Percentiles rank a stretch among this genome's conserved stretches.
phyloP scores from a whole-genome alignment of 2,329 filamentous ascomycete genomes.

The Scortechinia acanthostroma region DNA sequence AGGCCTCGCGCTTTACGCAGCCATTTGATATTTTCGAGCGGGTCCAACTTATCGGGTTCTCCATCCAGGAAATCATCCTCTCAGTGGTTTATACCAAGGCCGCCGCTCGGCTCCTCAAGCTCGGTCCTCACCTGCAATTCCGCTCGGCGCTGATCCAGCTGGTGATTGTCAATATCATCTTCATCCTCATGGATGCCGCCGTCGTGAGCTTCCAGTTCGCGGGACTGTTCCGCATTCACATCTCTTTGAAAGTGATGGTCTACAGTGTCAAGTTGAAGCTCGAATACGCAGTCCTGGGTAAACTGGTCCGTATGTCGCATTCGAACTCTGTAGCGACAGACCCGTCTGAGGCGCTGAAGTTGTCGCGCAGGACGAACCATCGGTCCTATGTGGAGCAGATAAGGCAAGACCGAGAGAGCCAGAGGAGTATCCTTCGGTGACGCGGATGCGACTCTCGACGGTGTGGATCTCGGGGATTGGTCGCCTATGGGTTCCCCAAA shows the following conservation, averaged over 20 bases:
- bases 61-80: constrained; percentile 33
- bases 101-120: constrained; percentile 33
- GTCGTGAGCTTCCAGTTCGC: constrained; percentile 28
- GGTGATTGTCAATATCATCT: constrained; percentile 30
- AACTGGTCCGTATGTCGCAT: constrained; percentile 13
- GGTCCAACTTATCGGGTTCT: constrained; percentile 37
- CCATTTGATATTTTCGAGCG: constrained; percentile 17
- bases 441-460: no score
- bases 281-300: constrained; percentile 45
- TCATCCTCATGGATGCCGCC: constrained; percentile 27
- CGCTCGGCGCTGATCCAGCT: constrained; percentile 29
- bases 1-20: constrained; percentile 8
- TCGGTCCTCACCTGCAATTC: constrained; percentile 8
- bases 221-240: constrained; percentile 26
- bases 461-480: no score
- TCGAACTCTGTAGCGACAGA: no score
- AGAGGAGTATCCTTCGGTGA: no score
- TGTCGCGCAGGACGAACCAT: no score
- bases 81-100: constrained; percentile 42
- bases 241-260: constrained; percentile 27
- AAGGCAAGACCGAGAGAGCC: no score
- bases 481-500: no score
- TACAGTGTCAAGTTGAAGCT: constrained; percentile 40
- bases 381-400: no score
- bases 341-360: no score